Base-by-base conservation (phyloP, 2,329 filamentous ascomycete species). In the Fusarium falciforme region DNA sequence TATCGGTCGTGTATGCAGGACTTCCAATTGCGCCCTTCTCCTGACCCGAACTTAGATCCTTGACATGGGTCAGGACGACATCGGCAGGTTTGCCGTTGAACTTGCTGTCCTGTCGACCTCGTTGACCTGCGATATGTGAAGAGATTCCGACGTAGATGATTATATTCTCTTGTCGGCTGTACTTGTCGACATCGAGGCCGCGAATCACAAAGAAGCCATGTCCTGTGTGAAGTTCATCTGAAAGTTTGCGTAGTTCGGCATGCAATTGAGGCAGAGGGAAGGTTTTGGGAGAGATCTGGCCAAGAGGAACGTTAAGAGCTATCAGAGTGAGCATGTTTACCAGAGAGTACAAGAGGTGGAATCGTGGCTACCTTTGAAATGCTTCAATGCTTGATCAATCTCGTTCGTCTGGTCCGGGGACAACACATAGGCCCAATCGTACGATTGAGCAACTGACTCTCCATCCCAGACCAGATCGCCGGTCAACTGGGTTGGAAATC, bases 171-270 rank as follows among this genome's bases (percentile, higher is more conserved):
- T 90, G 87, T 20, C 86, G 85, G 0, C 83, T 84, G 76, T 91
- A 86, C 5, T 83, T 82, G 11, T 86, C 83, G 0, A 90, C 86
- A 2, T 85, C 84, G 1, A 92, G 77, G 7, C 91, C 91, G 3
- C 89, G 87, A 17, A 93, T 78, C 2, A 91, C 89, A 57, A 88
- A 88, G 82, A 92, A 91, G 3, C 91, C 91, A 59, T 87, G 86
- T 3, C 90, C 89, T 31, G 83, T 80, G 77, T 91, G 89, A 1
- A 92, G 79, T 67, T 91, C 88, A 11, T 82, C 75, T 0, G 89
- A 90, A 11, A 91, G 79, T 0, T 80, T 80, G 4, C 89, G 86
- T 3, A 92, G 83, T 12, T 83, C 83, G 0, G 79, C 58, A 67
- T 88, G 87, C 0, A 92, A 81, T 0, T 77, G 85, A 0, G 88